Evolutionary conservation across 768 basidiomycete genomes (phyloP), one percentile per base, ranked within the genome.

Genomic region (Pleurotus tuber-regium): DNA sequence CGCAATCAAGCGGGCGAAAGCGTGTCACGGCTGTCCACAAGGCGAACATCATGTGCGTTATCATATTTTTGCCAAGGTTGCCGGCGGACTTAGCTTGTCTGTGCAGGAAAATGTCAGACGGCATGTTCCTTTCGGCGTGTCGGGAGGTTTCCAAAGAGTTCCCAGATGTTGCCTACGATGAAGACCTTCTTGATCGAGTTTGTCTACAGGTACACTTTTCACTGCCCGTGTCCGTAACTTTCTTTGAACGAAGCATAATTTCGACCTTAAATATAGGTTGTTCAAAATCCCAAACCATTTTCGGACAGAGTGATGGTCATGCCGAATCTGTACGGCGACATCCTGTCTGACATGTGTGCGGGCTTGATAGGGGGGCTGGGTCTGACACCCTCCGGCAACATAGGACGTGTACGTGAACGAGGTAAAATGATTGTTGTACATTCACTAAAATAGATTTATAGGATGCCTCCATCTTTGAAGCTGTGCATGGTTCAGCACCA

Each of bases 381-480:
- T 57, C 78, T 98, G 59, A 98, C 96, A 0, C 96, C 96, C 25
- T 98, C 96, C 44, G 95, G 95, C 23, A 98, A 98, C 74, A 98
- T 98, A 66, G 95, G 95, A 59, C 84, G 88, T 60, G 91, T 91
- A 73, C 57, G 86, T 65, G 19, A 33, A 42, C n/a, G n/a, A n/a
- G n/a, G n/a, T n/a, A 25, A 23, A 28, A 26, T 9, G 38, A 38
- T 38, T 52, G 29, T 23, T 12, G 21, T 35, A 19, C 44, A 50
- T n/a, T n/a, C n/a, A n/a, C n/a, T n/a, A n/a, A n/a, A n/a, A n/a
- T n/a, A n/a, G n/a, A n/a, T n/a, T 31, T 53, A 23, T 57, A 93
- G 89, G 94, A 98, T 69, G 97, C 97, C 29, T 98, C 95, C 50
- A 99, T 99, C 69, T 99, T 98, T 61, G 97, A 99, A 74, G 97